Base-by-base conservation (phyloP, 2,329 filamentous ascomycete genomes). In the Akanthomyces lecanii region DNA sequence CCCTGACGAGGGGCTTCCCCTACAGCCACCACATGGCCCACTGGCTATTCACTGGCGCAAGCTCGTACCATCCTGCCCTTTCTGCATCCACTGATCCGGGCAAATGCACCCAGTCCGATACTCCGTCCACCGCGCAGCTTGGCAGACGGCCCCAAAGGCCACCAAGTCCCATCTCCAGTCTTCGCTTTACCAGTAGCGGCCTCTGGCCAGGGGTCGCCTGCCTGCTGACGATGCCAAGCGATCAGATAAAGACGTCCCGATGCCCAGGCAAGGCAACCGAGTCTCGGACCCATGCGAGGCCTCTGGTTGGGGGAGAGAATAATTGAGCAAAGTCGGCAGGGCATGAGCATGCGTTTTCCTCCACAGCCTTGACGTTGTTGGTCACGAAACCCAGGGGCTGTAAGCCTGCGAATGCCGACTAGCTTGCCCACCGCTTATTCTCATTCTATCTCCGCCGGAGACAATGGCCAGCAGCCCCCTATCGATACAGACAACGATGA, bases 221-320 rank as follows among this genome's bases (percentile, higher is more conserved):
- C 47, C 50, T 21, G 18, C 25, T 25, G 48, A 33, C 38, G 40
- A 54, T 54, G 58, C 58, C 58, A 61, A 61, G 58, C 58, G 50
- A 61, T 61, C 58, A 45, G 58, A 54, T 61, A 45, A 40, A 25
- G 38, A 23, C 12, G 18, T 16, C 25, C 48, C 57, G 38, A 53
- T 53, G 40, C 38, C n/a, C 8, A 30, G 25, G 54, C 25, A 60
- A 50, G n/a, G 21, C 52, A 45, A 18, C 14, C 56, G 30, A 50
- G 21, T 40, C 21, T 25, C 55, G 10, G 21, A 48, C 48, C 21
- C 36, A 6, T 18, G 54, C 25, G 16, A 28, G 5, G 14, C 21
- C 44, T 28, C 16, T 40, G 25, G 3, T 36, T 36, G 10, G 33
- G 2, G 33, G 33, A 36, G 7, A 6, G 33, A 1, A 36, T 3